Evolutionary conservation across 148 eudicot species (phyloP), one percentile per base, ranked within the genome.

Genomic region (Dysphania ambrosioides): DNA sequence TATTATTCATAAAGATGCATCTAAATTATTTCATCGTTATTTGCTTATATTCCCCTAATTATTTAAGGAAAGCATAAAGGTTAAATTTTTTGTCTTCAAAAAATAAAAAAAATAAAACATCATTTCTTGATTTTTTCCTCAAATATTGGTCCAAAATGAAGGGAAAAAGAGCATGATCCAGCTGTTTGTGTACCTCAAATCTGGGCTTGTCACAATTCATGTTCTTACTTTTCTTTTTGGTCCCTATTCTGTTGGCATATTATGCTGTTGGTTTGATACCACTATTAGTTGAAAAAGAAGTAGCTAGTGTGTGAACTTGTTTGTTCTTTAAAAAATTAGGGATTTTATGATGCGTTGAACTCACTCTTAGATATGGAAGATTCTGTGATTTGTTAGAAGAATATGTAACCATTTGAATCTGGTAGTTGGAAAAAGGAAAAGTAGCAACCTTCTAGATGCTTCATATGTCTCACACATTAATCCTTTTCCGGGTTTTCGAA

Each of bases 391-490:
- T 51, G 18, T 30, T 31, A 5, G 55, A 41, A 32, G 34, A 16
- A 6, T 42, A 0, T 44, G 65, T 29, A 29, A 60, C 27, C 47
- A 35, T 67, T 40, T 67, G 72, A 58, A 57, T 66, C 27, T 67
- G 72, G 19, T 68, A 32, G 10, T 58, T 59, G 44, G 15, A 24
- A 31, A 78, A 71, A 70, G 69, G 60, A 30, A 32, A 60, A 70
- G 24, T 40, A 31, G 5, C n/a, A 63, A 38, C 6, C 56, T 62
- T 71, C 71, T 71, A 29, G 66, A 56, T 27, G 34, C 26, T 64
- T 78, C 42, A 65, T 66, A 9, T 55, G 60, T 42, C 66, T 8
- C 72, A 72, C 38, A 59, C 40, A 55, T 60, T 60, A 41, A 67
- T 42, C 57, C 56, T 56, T 74, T 63, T 78, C 53, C 58, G 62